These are phyloP conservation scores for Suillus placidus DNA, from an alignment of 768 basidiomycete species.

Conservation along the genomic window DNA sequence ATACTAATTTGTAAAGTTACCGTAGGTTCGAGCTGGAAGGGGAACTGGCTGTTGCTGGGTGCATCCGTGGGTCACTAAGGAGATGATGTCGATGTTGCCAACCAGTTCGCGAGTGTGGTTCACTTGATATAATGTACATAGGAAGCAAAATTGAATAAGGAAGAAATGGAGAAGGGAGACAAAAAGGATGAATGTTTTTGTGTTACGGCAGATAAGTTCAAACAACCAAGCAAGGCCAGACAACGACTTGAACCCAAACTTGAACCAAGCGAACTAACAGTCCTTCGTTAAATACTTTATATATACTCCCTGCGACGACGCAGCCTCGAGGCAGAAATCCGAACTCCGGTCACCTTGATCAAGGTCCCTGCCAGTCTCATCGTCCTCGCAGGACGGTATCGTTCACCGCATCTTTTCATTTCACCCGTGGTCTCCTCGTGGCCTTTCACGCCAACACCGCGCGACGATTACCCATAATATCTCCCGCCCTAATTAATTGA, in stretches of 20 bases:
- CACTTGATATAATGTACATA: too few relatives aligned
- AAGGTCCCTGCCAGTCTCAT: background rate
- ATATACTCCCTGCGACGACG: too few relatives aligned
- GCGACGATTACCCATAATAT: conserved; percentile 32
- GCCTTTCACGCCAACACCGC: conserved; percentile 38
- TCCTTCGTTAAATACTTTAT: conserved; percentile 20
- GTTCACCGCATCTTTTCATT: conserved; percentile 10
- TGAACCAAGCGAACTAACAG: background rate
- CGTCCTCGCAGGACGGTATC: background rate
- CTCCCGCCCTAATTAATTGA: conserved; percentile 36
- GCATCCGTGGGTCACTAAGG: conserved; percentile 4
- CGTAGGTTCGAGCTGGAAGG: background rate
- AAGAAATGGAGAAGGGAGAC: conserved; percentile 4
- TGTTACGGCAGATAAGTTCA: background rate
- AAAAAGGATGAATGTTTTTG: conserved; percentile 2
- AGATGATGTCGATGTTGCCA: background rate
- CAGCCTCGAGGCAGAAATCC: conserved; percentile 34
- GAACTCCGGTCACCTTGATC: conserved; percentile 4
- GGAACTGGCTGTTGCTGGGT: background rate
- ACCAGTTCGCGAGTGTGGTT: conserved; percentile 3
- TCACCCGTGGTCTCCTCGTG: conserved; percentile 27
- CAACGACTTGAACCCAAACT: background rate
- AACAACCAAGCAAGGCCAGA: conserved; percentile 5
- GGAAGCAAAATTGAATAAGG: background rate
- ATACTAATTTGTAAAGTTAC: background rate